Conservation (phyloP, 768 basidiomycete genomes). For the Pleurotus giganteus region DNA sequence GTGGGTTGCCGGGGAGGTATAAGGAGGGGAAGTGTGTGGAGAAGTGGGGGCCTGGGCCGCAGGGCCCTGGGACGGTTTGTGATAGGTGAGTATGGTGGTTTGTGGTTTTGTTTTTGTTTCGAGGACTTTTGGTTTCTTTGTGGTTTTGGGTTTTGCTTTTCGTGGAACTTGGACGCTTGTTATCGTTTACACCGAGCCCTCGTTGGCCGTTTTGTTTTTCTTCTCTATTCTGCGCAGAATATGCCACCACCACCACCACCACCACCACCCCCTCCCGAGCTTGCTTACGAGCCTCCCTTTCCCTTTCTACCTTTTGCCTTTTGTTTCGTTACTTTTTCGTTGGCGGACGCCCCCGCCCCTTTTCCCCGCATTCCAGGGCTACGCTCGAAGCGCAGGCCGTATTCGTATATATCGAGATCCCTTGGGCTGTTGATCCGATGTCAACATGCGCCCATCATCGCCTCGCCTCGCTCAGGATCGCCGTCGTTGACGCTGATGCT, state of each 20-base stretch:
- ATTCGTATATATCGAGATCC: no score
- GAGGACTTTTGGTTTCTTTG: background rate
- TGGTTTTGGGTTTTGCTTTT: background rate
- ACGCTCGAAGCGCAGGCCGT: no score
- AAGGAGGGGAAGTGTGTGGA: slow-evolving; percentile 86
- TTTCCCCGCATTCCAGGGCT: no score
- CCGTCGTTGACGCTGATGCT: no score
- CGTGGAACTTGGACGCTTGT: background rate
- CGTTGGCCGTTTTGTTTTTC: background rate
- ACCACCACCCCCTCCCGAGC: no score
- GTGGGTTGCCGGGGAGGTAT: slow-evolving; percentile 70
- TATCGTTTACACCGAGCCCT: background rate
- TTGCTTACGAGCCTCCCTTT: no score
- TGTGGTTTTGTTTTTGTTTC: background rate
- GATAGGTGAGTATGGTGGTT: slow-evolving; percentile 51
- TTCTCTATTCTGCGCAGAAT: no score
- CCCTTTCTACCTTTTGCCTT: background rate
- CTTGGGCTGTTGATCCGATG: no score
- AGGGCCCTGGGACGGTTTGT: slow-evolving; percentile 82
- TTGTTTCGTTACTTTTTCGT: background rate
- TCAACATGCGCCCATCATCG: no score
- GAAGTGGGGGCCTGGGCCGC: slow-evolving; percentile 85
- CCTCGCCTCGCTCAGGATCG: no score
- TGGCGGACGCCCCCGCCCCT: no score
- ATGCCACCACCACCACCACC: no score